These are phyloP conservation scores for Akanthomyces muscarius DNA, from an alignment of 2,329 filamentous ascomycete species.

Conservation along the genomic window DNA sequence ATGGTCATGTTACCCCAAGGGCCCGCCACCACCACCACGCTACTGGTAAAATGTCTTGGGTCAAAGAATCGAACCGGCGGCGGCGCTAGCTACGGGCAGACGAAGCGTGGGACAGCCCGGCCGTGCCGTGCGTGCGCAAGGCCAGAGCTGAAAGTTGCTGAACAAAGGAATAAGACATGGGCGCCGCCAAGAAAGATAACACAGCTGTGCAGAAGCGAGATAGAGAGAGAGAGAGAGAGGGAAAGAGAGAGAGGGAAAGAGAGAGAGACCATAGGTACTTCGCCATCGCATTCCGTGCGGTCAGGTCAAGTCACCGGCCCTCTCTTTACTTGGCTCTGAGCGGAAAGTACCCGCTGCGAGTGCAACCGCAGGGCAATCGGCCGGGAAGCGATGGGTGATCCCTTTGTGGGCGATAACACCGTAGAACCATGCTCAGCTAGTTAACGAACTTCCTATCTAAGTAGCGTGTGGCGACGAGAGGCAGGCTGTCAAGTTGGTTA, in stretches of 20 bases:
- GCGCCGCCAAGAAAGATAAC: no score
- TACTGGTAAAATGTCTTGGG: neutral
- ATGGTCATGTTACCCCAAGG: slow-evolving; percentile 11
- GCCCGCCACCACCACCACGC: neutral
- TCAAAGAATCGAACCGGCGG: neutral
- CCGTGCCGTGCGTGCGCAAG: no score
- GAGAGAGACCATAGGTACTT: no score
- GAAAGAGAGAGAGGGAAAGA: no score
- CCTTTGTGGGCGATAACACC: neutral
- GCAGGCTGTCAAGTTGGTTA: neutral
- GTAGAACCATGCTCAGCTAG: neutral
- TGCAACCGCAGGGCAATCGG: neutral
- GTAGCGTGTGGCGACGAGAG: neutral
- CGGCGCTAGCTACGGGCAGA: no score
- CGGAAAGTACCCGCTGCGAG: neutral
- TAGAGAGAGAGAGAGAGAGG: neutral
- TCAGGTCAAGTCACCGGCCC: neutral
- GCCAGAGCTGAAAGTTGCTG: no score
- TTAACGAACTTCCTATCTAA: neutral
- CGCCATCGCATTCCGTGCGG: no score
- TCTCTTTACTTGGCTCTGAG: neutral
- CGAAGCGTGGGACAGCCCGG: no score
- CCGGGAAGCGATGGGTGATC: neutral
- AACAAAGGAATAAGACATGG: no score
- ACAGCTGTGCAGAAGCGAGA: neutral